These are phyloP conservation scores for Xerocomellus intermedius DNA, from an alignment of 768 basidiomycete species.

Conservation along the genomic window DNA sequence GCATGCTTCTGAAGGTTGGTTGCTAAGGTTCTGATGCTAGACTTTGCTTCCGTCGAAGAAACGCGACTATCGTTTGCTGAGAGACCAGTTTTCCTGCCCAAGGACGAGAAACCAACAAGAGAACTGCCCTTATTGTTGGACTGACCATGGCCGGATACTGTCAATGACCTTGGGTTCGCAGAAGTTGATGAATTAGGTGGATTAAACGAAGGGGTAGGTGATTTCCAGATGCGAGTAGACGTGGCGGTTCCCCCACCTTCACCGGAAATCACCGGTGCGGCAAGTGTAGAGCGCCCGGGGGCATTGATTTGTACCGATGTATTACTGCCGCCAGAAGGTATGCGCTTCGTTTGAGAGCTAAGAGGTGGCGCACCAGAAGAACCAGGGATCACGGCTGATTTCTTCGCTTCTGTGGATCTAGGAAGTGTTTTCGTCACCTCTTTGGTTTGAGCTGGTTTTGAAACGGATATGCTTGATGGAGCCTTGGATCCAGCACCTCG, in stretches of 20 bases:
- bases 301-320: conserved; percentile 1
- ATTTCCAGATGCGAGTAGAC: conserved; percentile 20
- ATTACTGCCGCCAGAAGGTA: conserved; percentile 17
- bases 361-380: conserved; percentile 23
- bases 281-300: conserved; percentile 14
- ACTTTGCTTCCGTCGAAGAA: conserved; percentile 32
- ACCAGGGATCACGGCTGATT: conserved; percentile 17
- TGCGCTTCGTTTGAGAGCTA: conserved; percentile 16
- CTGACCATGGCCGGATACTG: conserved; percentile 17
- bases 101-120: conserved; percentile 34
- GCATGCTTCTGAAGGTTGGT: conserved; percentile 8
- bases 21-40: conserved; percentile 11
- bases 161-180: conserved; percentile 14
- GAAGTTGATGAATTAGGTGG: conserved; percentile 9
- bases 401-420: conserved; percentile 20
- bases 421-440: conserved; percentile 12
- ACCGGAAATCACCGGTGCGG: conserved; percentile 6
- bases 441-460: conserved; percentile 24
- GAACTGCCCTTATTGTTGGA: conserved; percentile 17
- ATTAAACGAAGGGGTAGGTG: conserved; percentile 21
- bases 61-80: conserved; percentile 18
- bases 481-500: conserved; percentile 41
- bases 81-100: conserved; percentile 37
- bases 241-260: conserved; percentile 2
- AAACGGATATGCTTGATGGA: conserved; percentile 25